Evolutionary conservation across 371 early-diverging fungal genomes (phyloP).

Genomic region (Funneliformis caledonium): DNA sequence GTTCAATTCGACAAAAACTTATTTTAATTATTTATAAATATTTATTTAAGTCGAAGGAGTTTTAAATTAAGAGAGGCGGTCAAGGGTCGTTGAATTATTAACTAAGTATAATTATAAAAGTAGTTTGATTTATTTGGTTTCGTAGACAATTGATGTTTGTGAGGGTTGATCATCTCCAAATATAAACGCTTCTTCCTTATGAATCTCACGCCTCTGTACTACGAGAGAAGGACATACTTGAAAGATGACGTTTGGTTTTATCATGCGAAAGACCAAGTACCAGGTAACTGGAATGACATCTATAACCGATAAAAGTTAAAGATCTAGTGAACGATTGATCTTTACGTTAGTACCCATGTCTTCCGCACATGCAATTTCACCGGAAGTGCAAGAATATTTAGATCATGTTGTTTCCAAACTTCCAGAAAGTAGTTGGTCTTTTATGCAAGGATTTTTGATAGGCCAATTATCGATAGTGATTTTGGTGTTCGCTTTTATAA

Average conservation of each 20-base stretch:
- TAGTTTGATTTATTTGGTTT: not conserved
- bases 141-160: not conserved
- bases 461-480: slow-evolving; percentile 65
- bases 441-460: slow-evolving; percentile 57
- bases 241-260: not conserved
- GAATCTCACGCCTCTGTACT: slow-evolving; percentile 1
- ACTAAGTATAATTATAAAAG: not conserved
- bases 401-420: slow-evolving; percentile 20
- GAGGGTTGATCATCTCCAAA: not conserved
- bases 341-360: slow-evolving; percentile 10
- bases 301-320: too few relatives aligned
- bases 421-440: slow-evolving; percentile 30
- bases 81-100: not conserved
- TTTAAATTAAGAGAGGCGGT: not conserved
- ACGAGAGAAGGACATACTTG: not conserved
- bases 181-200: not conserved
- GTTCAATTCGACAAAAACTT: not conserved
- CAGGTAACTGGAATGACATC: not conserved
- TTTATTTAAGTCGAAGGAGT: too few relatives aligned
- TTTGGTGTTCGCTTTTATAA: slow-evolving; percentile 59
- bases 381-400: slow-evolving; percentile 15
- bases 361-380: slow-evolving; percentile 6
- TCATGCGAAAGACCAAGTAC: not conserved
- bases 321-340: not conserved
- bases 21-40: not conserved